Percentiles rank a stretch among this genome's conserved stretches.
phyloP scores from a whole-genome alignment of 2,329 filamentous ascomycete genomes.

The Zymoseptoria tritici region DNA sequence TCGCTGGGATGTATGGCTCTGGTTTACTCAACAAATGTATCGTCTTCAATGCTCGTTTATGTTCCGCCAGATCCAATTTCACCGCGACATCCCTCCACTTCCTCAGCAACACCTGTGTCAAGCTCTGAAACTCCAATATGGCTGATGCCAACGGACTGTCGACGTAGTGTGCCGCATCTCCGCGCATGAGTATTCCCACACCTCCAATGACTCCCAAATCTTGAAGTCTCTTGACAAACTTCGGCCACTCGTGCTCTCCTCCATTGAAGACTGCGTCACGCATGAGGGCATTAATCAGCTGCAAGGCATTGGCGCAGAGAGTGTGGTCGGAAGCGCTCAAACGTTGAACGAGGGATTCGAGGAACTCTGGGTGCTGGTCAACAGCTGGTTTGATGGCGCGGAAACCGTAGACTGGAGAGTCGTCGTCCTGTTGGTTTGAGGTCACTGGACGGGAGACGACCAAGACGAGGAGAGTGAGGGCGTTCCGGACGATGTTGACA shows the following conservation, averaged over 20 bases:
- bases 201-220: conserved; percentile 88
- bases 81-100: conserved; percentile 84
- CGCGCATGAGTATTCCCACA: conserved; percentile 87
- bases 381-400: conserved; percentile 86
- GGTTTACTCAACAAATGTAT: conserved; percentile 57
- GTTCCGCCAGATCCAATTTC: conserved; percentile 79
- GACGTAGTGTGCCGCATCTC: conserved; percentile 81
- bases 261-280: conserved; percentile 80
- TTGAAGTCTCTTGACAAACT: conserved; percentile 87
- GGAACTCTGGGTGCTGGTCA: conserved; percentile 83
- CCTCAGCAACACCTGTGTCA: conserved; percentile 43
- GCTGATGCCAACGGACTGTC: conserved; percentile 83
- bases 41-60: conserved; percentile 76
- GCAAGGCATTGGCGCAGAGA: conserved; percentile 87
- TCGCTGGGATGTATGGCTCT: conserved; percentile 51
- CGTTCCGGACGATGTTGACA: conserved; percentile 92
- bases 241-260: conserved; percentile 78
- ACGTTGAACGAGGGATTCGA: conserved; percentile 86
- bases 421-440: conserved; percentile 37
- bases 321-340: conserved; percentile 91
- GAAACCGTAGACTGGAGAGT: conserved; percentile 69
- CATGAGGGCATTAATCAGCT: conserved; percentile 92
- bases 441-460: conserved; percentile 73
- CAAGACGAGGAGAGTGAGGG: conserved; percentile 92
- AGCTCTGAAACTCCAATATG: conserved; percentile 81